A percentile compares a stretch with the other conserved stretches of the same genome.
Evolutionary conservation across 2,329 filamentous ascomycete genomes (phyloP).

Genomic region (Corynespora cassiicola): DNA sequence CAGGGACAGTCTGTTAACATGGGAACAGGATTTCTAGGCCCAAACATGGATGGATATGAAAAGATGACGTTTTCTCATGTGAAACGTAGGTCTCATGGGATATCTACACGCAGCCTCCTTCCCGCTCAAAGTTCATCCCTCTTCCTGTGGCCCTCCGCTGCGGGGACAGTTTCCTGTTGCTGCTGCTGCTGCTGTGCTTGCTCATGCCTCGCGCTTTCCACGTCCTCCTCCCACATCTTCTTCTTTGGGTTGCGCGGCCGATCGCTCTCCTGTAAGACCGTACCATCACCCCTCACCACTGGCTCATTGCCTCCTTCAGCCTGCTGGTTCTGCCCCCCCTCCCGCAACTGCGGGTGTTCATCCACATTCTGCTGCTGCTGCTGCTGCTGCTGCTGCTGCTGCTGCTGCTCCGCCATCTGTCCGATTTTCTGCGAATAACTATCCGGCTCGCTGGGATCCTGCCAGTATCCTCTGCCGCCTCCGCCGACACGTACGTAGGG

Average conservation of each 20-base stretch:
- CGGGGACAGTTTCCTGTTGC: conserved; percentile 8
- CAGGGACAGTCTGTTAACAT: too few species aligned
- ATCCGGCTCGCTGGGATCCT: conserved; percentile 44
- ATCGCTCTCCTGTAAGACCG: conserved; percentile 50
- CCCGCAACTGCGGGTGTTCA: conserved; percentile 17
- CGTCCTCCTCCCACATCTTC: conserved; percentile 64
- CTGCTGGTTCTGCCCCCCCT: conserved; percentile 25
- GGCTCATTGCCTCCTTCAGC: conserved; percentile 35
- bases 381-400: conserved; percentile 28
- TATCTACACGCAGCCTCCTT: not conserved
- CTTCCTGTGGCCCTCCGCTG: conserved; percentile 10
- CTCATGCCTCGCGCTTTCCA: conserved; percentile 39
- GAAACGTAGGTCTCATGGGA: conserved; percentile 3
- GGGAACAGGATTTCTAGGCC: too few species aligned
- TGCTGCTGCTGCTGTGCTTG: conserved; percentile 24
- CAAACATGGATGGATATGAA: conserved; percentile 2
- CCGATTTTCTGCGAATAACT: conserved; percentile 50
- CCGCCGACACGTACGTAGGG: conserved; percentile 56
- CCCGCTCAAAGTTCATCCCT: conserved; percentile 30
- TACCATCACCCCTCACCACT: conserved; percentile 53
- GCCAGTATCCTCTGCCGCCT: conserved; percentile 54
- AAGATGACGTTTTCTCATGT: not conserved
- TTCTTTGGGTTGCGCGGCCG: conserved; percentile 64
- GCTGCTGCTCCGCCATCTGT: conserved; percentile 49
- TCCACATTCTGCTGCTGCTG: conserved; percentile 20